phyloP scores from a whole-genome alignment of 495 filamentous ascomycete species.

The Trichoderma erinaceum region DNA sequence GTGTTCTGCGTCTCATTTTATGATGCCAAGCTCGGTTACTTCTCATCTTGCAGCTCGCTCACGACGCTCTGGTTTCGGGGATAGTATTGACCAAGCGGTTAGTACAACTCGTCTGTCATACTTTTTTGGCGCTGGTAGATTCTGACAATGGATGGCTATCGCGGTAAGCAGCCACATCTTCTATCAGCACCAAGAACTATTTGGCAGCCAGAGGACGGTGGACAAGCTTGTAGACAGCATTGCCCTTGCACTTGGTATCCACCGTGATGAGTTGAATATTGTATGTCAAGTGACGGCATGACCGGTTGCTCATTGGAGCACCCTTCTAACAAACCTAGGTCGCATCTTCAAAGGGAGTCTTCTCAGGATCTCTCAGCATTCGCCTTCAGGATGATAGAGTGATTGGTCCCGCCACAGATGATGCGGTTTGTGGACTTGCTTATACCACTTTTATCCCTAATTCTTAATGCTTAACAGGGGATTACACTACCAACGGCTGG shows the following conservation, averaged over 20 bases:
- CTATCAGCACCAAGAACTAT: conserved; percentile 77
- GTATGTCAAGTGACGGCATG: conserved; percentile 32
- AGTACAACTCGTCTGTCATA: background rate
- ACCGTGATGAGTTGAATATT: conserved; percentile 58
- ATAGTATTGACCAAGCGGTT: conserved; percentile 15
- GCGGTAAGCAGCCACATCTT: conserved; percentile 66
- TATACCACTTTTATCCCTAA: background rate
- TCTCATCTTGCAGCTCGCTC: conserved; percentile 13
- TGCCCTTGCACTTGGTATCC: conserved; percentile 65
- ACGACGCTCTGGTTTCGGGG: conserved; percentile 12
- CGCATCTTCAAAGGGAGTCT: conserved; percentile 68
- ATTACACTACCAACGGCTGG: conserved; percentile 57
- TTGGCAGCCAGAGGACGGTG: conserved; percentile 67
- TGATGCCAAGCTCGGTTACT: conserved; percentile 10
- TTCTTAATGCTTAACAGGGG: conserved; percentile 45
- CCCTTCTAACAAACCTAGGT: conserved; percentile 34
- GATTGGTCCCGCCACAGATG: conserved; percentile 16
- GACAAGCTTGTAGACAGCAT: conserved; percentile 78
- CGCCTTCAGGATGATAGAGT: conserved; percentile 19
- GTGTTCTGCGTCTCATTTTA: background rate
- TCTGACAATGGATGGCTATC: background rate
- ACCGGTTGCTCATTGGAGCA: background rate
- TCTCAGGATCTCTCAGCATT: conserved; percentile 47
- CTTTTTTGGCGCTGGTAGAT: background rate
- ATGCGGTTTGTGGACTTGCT: background rate